Base-by-base conservation (phyloP, 352 stramenopile genomes). In the Phytophthora pluvialis region DNA sequence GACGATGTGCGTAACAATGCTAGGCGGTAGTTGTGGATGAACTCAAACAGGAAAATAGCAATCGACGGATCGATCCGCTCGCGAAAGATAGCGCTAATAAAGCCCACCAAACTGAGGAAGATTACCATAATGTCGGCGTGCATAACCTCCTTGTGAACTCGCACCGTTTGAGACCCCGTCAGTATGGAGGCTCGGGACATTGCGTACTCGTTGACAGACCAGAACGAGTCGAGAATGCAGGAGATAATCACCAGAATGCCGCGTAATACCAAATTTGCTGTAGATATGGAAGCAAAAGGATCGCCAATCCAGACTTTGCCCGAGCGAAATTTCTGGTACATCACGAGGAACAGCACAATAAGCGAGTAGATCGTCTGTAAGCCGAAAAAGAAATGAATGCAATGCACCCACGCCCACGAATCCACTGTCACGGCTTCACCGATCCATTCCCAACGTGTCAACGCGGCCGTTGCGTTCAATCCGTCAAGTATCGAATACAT, bases 251-350 rank as follows among this genome's bases (percentile, higher is more conserved):
- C 50, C 3, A 78, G 12, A 2, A 72, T 18, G 1, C 66, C 67
- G 0, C 67, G 61, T 5, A 70, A 0, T 8, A 74, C 47, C 0
- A 80, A 43, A 3, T 45, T 64, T 21, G 57, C 55, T 18, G 58
- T 72, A 1, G 70, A 81, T 13, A 80, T 39, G 8, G 73, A 71
- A 9, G 75, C 53, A 35, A 83, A 83, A 0, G 75, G 72, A 32
- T 80, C 75, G 6, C 73, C 73, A 10, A 84, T 67, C 75, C 75
- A 81, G 13, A 81, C 11, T 49, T 81, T 81, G 1, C 75, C 72
- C 3, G 39, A 47, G 0, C 50, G 56, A 16, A 81, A 2, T 15
- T 70, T 81, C 7, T 67, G 70, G 25, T 76, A 77, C 8, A 53
- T 54, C 12, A 81, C 54, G 11, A 81, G 15, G 12, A 70, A 39